Conservation (phyloP, 1,284 basidiomycete genomes). For the Mycena citricolor region DNA sequence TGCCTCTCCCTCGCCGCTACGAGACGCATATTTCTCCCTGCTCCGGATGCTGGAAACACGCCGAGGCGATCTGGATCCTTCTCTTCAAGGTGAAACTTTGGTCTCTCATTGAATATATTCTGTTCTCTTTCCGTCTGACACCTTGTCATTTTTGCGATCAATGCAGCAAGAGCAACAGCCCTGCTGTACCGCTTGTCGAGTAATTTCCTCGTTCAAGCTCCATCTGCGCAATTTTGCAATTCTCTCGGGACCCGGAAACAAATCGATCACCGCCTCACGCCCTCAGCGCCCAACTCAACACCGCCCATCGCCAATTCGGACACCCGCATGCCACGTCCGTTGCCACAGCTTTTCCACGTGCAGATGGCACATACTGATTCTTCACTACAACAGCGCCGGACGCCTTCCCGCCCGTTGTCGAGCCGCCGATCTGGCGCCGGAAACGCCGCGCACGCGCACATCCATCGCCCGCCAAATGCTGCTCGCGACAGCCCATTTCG, state of each 20-base stretch:
- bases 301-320: background rate
- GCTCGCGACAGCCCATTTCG: too few relatives aligned
- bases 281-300: background rate
- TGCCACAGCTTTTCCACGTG: background rate
- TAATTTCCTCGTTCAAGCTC: background rate
- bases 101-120: background rate
- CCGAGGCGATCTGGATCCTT: conserved; percentile 1
- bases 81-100: background rate
- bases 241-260: background rate
- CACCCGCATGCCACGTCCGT: background rate
- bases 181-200: conserved; percentile 1
- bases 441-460: too few relatives aligned
- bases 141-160: background rate
- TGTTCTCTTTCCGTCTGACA: background rate
- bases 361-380: background rate
- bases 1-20: background rate
- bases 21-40: conserved; percentile 1
- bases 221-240: too few relatives aligned
- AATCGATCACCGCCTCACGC: background rate
- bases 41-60: background rate
- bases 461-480: too few relatives aligned
- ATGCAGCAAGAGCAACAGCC: background rate
- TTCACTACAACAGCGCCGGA: background rate
- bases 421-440: too few relatives aligned
- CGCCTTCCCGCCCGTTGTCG: too few relatives aligned